Conservation (phyloP, 768 basidiomycete species). For the Lyophyllum decastes region DNA sequence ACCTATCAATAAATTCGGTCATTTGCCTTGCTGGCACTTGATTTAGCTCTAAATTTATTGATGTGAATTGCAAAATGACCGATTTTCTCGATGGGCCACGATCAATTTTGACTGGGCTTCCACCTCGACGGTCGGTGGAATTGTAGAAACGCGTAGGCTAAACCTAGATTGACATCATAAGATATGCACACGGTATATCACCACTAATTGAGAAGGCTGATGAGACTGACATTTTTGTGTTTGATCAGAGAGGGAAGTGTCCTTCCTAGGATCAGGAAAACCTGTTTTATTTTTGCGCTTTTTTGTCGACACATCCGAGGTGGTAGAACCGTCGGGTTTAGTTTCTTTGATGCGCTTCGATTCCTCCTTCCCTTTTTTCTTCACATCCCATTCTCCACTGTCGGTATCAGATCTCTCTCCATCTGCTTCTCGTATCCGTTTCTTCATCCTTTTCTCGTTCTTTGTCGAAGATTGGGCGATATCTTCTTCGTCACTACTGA, state of each 20-base stretch:
- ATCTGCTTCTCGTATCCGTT: constrained; percentile 20
- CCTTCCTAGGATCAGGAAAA: constrained; percentile 43
- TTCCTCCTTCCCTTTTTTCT: constrained; percentile 21
- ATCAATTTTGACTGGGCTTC: too few relatives aligned
- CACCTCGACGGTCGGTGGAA: constrained; percentile 49
- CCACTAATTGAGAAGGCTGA: not conserved
- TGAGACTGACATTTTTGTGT: constrained; percentile 39
- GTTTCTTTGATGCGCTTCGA: constrained; percentile 6
- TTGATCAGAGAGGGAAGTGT: constrained; percentile 36
- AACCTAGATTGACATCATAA: constrained; percentile 25
- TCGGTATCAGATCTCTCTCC: constrained; percentile 3
- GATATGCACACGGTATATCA: not conserved
- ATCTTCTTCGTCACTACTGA: not conserved
- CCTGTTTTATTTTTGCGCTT: constrained; percentile 46
- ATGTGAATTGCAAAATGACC: too few relatives aligned
- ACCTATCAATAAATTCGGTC: too few relatives aligned
- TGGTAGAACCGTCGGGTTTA: constrained; percentile 3
- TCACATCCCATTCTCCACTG: constrained; percentile 3
- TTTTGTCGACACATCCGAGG: constrained; percentile 21
- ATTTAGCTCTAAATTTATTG: too few relatives aligned
- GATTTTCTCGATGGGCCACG: too few relatives aligned
- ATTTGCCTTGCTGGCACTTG: too few relatives aligned
- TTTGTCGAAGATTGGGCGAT: not conserved
- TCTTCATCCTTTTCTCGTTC: constrained; percentile 21
- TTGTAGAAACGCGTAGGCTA: constrained; percentile 58